Conservation (phyloP, 2,329 filamentous ascomycete species). For the Fonsecaea erecta region DNA sequence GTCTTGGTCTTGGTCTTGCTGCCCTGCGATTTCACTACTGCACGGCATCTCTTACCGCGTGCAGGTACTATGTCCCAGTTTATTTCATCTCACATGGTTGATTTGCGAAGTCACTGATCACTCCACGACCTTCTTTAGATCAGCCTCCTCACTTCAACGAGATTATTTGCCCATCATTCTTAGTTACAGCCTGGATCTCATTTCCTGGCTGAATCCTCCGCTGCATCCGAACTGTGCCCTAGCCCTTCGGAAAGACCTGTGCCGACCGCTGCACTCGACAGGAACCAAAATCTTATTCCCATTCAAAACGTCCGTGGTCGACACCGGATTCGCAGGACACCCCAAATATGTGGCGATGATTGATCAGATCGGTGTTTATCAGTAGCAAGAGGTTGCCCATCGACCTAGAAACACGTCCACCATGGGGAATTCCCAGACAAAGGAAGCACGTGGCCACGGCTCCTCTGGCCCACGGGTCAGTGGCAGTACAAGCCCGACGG, state of each 20-base stretch:
- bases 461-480: conserved; percentile 27
- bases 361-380: conserved; percentile 16
- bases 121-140: conserved; percentile 24
- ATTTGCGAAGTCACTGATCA: conserved; percentile 22
- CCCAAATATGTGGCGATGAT: conserved; percentile 31
- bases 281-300: conserved; percentile 2
- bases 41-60: conserved; percentile 17
- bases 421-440: conserved; percentile 56
- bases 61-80: conserved; percentile 7
- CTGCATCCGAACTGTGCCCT: conserved; percentile 12
- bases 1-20: conserved; percentile 19
- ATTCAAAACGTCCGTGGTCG: conserved; percentile 4
- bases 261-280: conserved; percentile 11
- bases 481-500: conserved; percentile 26
- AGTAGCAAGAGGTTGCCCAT: conserved; percentile 27
- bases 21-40: conserved; percentile 10
- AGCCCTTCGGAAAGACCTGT: conserved; percentile 1
- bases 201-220: conserved; percentile 9
- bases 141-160: conserved; percentile 7
- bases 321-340: conserved; percentile 9
- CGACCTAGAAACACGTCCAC: conserved; percentile 19
- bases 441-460: conserved; percentile 47
- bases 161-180: conserved; percentile 4
- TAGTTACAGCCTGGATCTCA: neutral
- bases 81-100: conserved; percentile 19